Conservation (phyloP, 2,329 filamentous ascomycete species). For the Penicillium sclerotiorum region DNA sequence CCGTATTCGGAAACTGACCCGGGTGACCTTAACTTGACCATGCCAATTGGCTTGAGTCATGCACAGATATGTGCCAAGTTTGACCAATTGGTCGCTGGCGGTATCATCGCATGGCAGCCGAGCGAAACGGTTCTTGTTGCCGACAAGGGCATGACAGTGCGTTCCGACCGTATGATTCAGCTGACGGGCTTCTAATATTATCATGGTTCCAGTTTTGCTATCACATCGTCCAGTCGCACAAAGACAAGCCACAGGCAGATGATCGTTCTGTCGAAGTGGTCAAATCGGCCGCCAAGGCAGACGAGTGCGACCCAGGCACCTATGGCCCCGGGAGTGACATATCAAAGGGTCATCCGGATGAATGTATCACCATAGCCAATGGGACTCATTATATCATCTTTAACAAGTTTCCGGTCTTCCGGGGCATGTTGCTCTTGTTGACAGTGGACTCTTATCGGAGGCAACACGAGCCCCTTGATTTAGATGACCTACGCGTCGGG, state of each 20-base stretch:
- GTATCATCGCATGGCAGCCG: slow-evolving; percentile 12
- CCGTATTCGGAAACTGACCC: neutral
- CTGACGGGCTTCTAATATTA: neutral
- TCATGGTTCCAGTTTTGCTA: slow-evolving; percentile 9
- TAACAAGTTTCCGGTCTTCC: slow-evolving; percentile 54
- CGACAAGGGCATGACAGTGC: slow-evolving; percentile 14
- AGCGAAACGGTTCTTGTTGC: slow-evolving; percentile 7
- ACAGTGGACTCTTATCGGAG: slow-evolving; percentile 51
- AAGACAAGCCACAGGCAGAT: slow-evolving; percentile 12
- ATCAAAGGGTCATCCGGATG: slow-evolving; percentile 47
- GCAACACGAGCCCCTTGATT: slow-evolving; percentile 49
- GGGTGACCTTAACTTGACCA: too few relatives aligned
- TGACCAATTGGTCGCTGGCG: slow-evolving; percentile 11
- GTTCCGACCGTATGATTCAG: slow-evolving; percentile 3
- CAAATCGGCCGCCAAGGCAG: too few relatives aligned
- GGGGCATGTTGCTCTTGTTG: slow-evolving; percentile 53
- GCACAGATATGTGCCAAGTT: slow-evolving; percentile 17
- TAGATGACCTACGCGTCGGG: slow-evolving; percentile 45
- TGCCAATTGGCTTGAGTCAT: slow-evolving; percentile 12
- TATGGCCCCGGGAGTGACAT: slow-evolving; percentile 37
- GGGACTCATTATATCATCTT: slow-evolving; percentile 49
- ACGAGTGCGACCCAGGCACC: too few relatives aligned
- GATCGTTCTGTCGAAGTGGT: too few relatives aligned
- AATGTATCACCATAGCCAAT: slow-evolving; percentile 45
- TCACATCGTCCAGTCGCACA: slow-evolving; percentile 7